Evolutionary conservation across 2,329 filamentous ascomycete genomes (phyloP), one percentile per base, ranked within the genome.

Genomic region (Scytalidium lignicola): DNA sequence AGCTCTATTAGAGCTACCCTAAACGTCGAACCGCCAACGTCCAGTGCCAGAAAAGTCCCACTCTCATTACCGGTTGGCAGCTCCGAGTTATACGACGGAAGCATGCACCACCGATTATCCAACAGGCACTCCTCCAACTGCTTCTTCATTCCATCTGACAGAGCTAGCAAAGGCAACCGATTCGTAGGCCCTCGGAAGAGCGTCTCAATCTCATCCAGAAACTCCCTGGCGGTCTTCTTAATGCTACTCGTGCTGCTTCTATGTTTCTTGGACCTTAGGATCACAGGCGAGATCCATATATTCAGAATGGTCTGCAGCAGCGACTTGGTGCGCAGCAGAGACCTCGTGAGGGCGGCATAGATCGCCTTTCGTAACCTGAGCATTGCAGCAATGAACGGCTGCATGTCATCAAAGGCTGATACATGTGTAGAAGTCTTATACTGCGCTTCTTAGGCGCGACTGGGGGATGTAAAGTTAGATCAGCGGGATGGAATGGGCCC

Each of bases 1-100:
- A 86, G 70, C 54, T 83, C 74, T 42, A 86, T 79, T 56, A 86
- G 61, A 5, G 80, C 83, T 23, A 87, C 79, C 46, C 83, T 73
- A 52, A 86, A 68, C 10, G 82, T 87, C 32, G 83, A 86, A 2
- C 83, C 83, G 32, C 83, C 83, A n/a, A 87, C 79, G 62, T 87
- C 83, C 32, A 85, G 69, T 19, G 82, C 79, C 47, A 86, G 68
- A 61, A 75, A 85, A 46, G 74, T 75, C 21, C 83, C 83, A 41
- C 61, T 64, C 60, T 86, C 83, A 43, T 70, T 62, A 46, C 83
- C 83, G n/a, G 67, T 73, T 1, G 83, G 83, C 5, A 86, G 70
- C 55, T 79, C 75, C 57, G 83, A 76, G 68, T 78, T 85, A 68
- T 82, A 85, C 12, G 81, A 84, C 2, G 82, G 82, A 18, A 85